phyloP scores from a whole-genome alignment of 1,284 basidiomycete genomes.

The Microbotryum silenes-acaulis region DNA sequence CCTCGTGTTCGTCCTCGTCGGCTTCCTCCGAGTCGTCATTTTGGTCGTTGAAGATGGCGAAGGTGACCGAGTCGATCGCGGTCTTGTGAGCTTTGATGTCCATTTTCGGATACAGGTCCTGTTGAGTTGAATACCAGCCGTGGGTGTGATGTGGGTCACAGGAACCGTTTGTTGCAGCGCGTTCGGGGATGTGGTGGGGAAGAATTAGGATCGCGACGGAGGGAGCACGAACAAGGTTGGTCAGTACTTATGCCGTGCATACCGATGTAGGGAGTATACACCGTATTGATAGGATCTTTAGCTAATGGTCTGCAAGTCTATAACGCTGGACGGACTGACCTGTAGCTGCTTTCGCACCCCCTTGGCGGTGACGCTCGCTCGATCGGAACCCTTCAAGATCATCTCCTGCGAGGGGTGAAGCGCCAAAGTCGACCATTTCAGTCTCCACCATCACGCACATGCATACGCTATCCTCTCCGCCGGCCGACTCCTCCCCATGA shows the following conservation, averaged over 20 bases:
- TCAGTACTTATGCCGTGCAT: neutral
- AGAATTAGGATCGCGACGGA: too few species aligned
- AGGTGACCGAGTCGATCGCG: conserved; percentile 17
- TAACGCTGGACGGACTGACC: conserved; percentile 3
- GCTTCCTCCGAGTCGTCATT: neutral
- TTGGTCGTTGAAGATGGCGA: conserved; percentile 7
- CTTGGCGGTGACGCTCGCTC: conserved; percentile 14
- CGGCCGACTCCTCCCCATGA: too few species aligned
- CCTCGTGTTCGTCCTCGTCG: neutral
- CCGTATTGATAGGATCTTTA: neutral
- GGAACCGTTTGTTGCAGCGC: too few species aligned
- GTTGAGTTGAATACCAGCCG: neutral
- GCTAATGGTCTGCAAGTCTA: neutral
- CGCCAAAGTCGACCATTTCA: too few species aligned
- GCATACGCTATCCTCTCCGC: too few species aligned
- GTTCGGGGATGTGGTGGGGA: too few species aligned
- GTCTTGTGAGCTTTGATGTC: conserved; percentile 22
- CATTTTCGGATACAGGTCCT: conserved; percentile 15
- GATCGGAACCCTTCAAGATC: conserved; percentile 9
- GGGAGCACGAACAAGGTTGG: too few species aligned
- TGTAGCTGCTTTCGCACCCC: conserved; percentile 17
- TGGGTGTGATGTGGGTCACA: too few species aligned
- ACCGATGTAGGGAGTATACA: neutral
- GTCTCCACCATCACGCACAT: too few species aligned
- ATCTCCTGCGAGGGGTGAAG: neutral